Conservation (phyloP, 1,284 basidiomycete genomes). For the Malassezia slooffiae region DNA sequence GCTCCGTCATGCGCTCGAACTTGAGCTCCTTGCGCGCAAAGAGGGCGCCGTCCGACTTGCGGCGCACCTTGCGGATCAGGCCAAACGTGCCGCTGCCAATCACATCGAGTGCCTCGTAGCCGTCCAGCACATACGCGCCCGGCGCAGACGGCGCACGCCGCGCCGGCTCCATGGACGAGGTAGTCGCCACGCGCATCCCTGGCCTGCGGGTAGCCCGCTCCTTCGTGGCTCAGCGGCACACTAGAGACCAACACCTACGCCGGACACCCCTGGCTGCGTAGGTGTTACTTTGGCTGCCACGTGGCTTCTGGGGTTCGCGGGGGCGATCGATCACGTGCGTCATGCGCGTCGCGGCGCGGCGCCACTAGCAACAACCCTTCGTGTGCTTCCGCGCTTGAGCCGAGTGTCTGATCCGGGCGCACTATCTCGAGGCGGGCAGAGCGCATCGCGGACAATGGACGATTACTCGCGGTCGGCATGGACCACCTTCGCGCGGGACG, state of each 20-base stretch:
- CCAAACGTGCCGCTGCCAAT: conserved; percentile 97
- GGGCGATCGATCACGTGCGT: no score
- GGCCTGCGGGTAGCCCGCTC: no score
- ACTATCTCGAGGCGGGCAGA: no score
- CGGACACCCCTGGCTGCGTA: no score
- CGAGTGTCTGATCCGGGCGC: no score
- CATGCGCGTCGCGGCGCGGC: no score
- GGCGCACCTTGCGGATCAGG: conserved; percentile 79
- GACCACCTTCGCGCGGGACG: conserved; percentile 44
- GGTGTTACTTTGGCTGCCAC: conserved; percentile 17
- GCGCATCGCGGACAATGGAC: no score
- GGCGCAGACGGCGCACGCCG: not conserved
- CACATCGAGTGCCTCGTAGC: conserved; percentile 68
- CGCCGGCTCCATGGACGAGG: not conserved
- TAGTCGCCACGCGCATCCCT: not conserved
- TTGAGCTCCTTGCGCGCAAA: conserved; percentile 90
- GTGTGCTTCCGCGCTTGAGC: no score
- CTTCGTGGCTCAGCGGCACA: not conserved
- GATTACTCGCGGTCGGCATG: conserved; percentile 42
- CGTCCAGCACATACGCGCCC: conserved; percentile 10
- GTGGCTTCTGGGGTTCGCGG: no score
- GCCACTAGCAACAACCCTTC: no score
- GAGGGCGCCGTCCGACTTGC: conserved; percentile 74
- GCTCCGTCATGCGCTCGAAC: conserved; percentile 84
- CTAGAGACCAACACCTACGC: conserved; percentile 6